Conservation (phyloP, 1,139 yeast species). For the Zygosaccharomyces sapae region DNA sequence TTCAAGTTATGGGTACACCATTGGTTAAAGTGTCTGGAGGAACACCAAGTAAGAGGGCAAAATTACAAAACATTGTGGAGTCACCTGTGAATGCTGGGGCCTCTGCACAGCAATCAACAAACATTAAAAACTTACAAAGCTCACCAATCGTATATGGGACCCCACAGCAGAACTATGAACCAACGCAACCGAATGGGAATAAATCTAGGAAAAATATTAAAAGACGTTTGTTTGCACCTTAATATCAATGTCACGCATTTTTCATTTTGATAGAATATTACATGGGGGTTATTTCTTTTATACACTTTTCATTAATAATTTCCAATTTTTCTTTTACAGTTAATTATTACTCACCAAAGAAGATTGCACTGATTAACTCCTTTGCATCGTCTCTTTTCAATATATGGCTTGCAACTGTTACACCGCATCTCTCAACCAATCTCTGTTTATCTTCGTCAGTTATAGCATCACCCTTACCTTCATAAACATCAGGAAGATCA, state of each 20-base stretch:
- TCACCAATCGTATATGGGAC: neutral
- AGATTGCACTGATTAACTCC: slow-evolving; percentile 64
- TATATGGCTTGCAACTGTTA: slow-evolving; percentile 49
- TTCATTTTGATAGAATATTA: neutral
- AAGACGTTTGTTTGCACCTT: slow-evolving; percentile 38
- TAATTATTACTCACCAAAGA: slow-evolving; percentile 56
- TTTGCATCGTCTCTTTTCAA: slow-evolving; percentile 51
- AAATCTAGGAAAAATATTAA: slow-evolving; percentile 30
- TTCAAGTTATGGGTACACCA: slow-evolving; percentile 35
- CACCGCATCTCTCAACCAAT: slow-evolving; percentile 59
- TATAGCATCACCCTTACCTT: slow-evolving; percentile 40
- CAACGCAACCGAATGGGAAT: neutral
- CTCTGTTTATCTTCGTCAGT: slow-evolving; percentile 44
- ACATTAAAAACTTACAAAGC: neutral
- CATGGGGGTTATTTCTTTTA: slow-evolving; percentile 1
- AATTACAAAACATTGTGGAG: slow-evolving; percentile 24
- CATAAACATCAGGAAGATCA: slow-evolving; percentile 37
- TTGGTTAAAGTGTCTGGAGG: slow-evolving; percentile 12
- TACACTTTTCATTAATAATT: neutral
- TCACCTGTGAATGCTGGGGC: slow-evolving; percentile 20
- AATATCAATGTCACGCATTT: slow-evolving; percentile 6
- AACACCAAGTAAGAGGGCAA: slow-evolving; percentile 10
- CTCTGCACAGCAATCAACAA: neutral
- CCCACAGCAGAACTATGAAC: neutral
- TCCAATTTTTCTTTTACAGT: neutral